Percentiles rank a stretch among this genome's conserved stretches.
These are phyloP conservation scores for Kickxella alabastrina DNA, from an alignment of 192 early-diverging fungal species.

Conservation along the genomic window DNA sequence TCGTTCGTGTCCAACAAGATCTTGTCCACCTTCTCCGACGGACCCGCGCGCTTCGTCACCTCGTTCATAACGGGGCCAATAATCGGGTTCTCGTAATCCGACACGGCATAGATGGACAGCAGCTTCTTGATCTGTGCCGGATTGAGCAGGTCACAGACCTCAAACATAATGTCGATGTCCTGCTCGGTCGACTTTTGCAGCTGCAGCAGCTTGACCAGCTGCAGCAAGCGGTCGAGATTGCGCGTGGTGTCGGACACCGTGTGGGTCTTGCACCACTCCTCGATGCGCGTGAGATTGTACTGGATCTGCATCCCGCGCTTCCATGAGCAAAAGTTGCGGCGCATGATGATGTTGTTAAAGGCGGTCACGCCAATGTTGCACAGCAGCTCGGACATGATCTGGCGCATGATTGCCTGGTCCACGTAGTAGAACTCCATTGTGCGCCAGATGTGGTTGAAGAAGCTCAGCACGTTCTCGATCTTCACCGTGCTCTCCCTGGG, in stretches of 20 bases:
- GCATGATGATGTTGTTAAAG: slow-evolving; percentile 97
- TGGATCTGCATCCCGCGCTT: slow-evolving; percentile 99
- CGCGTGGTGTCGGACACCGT: slow-evolving; percentile 83
- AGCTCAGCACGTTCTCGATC: slow-evolving; percentile 92
- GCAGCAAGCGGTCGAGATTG: slow-evolving; percentile 90
- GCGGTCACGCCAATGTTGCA: slow-evolving; percentile 92
- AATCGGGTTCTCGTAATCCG: slow-evolving; percentile 92
- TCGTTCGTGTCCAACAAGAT: slow-evolving; percentile 80
- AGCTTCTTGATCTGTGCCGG: slow-evolving; percentile 97
- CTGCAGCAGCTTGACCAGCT: slow-evolving; percentile 95
- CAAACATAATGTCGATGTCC: slow-evolving; percentile 98
- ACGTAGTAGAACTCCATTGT: slow-evolving; percentile 98
- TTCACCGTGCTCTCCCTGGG: slow-evolving; percentile 72
- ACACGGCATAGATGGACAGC: slow-evolving; percentile 89
- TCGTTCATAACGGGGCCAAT: slow-evolving; percentile 86
- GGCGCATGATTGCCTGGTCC: slow-evolving; percentile 83
- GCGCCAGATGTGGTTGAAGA: slow-evolving; percentile 90
- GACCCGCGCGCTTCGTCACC: slow-evolving; percentile 75
- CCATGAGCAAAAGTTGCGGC: slow-evolving; percentile 99
- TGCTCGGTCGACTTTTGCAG: slow-evolving; percentile 62
- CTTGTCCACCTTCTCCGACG: slow-evolving; percentile 85
- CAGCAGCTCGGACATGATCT: slow-evolving; percentile 92
- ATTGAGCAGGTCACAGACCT: slow-evolving; percentile 96
- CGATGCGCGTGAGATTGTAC: slow-evolving; percentile 94
- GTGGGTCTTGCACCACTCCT: slow-evolving; percentile 99